Conservation (phyloP, 2,329 filamentous ascomycete species). For the Cytospora paraplurivora region DNA sequence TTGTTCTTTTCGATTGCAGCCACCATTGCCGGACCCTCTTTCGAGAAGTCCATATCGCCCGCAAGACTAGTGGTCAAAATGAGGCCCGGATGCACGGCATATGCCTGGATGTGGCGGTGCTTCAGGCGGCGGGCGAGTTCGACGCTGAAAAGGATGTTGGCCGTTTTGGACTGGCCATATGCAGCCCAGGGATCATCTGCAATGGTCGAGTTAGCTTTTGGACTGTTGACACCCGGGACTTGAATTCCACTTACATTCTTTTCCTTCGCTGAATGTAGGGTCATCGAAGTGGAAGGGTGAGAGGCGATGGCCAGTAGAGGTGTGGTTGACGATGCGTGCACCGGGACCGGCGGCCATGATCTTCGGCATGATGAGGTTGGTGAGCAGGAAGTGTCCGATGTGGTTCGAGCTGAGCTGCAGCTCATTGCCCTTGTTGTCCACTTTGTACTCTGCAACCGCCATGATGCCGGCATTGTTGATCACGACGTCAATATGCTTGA, state of each 20-base stretch:
- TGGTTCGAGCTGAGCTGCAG: conserved; percentile 49
- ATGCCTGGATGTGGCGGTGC: conserved; percentile 10
- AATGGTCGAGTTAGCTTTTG: neutral
- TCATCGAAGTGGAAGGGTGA: conserved; percentile 40
- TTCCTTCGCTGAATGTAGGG: conserved; percentile 22
- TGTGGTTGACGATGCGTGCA: conserved; percentile 45
- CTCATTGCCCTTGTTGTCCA: conserved; percentile 47
- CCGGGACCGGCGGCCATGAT: conserved; percentile 39
- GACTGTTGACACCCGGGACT: neutral
- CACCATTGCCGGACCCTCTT: neutral
- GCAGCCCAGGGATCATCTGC: conserved; percentile 28
- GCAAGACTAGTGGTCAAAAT: conserved; percentile 12
- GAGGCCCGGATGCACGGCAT: conserved; percentile 15
- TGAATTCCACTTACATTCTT: conserved; percentile 7
- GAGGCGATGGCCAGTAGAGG: conserved; percentile 39
- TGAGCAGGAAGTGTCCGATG: conserved; percentile 49
- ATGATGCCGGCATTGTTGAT: conserved; percentile 51
- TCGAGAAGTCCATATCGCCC: conserved; percentile 4
- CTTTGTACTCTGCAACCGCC: conserved; percentile 38
- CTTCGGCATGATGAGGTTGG: conserved; percentile 48
- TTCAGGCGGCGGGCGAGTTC: conserved; percentile 30
- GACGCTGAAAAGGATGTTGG: conserved; percentile 35
- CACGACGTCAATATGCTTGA: conserved; percentile 43
- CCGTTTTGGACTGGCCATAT: conserved; percentile 38
- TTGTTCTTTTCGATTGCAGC: conserved; percentile 8